A percentile compares a stretch with the other conserved stretches of the same genome.
Evolutionary conservation across 2,329 filamentous ascomycete genomes (phyloP).

Genomic region (Magnaporthiopsis poae): DNA sequence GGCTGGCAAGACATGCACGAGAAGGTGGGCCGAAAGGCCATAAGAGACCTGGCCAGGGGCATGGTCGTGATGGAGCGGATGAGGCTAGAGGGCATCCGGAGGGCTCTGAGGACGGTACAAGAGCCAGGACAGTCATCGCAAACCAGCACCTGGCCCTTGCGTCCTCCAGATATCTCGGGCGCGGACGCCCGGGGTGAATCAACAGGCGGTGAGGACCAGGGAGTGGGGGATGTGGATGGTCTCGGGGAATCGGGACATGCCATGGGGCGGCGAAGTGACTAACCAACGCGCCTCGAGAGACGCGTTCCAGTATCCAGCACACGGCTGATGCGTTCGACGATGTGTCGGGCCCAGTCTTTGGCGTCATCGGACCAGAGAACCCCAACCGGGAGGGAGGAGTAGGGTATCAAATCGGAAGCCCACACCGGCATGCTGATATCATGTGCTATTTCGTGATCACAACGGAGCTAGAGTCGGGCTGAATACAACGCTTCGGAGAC

Average conservation of each 20-base stretch:
- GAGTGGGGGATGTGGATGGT: neutral
- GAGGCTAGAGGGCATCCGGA: slow-evolving; percentile 67
- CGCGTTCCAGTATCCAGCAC: neutral
- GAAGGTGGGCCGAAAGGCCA: slow-evolving; percentile 61
- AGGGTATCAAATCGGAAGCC: neutral
- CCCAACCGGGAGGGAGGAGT: neutral
- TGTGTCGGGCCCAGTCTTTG: neutral
- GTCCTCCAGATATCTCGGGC: neutral
- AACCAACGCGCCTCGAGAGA: neutral
- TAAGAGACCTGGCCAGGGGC: slow-evolving; percentile 64
- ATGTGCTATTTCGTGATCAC: neutral
- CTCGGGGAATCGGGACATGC: neutral
- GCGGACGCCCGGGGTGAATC: too few species aligned
- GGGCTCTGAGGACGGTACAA: slow-evolving; percentile 60
- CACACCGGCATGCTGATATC: neutral
- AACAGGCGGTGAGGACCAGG: neutral
- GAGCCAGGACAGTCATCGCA: neutral
- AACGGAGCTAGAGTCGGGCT: neutral
- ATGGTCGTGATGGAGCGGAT: slow-evolving; percentile 75
- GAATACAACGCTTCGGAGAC: neutral
- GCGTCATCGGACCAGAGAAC: neutral
- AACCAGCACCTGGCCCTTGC: neutral
- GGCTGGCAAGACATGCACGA: slow-evolving; percentile 89
- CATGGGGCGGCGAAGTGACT: neutral
- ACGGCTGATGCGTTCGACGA: neutral